phyloP scores from a whole-genome alignment of 768 basidiomycete species.

The Suillus subalutaceus region DNA sequence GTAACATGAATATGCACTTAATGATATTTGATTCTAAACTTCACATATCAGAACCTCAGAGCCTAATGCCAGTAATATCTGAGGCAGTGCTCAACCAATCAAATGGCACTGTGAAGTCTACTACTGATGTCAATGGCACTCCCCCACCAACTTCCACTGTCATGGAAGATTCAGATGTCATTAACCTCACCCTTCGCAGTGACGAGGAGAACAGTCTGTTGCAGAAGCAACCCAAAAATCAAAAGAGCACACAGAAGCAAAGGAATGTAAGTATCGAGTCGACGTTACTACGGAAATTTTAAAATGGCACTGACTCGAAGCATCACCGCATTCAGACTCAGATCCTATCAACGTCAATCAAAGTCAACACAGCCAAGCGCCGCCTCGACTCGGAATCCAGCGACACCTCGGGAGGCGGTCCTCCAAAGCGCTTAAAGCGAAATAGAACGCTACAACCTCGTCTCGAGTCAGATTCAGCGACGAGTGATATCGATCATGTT shows the following conservation, averaged over 20 bases:
- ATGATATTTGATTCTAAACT: not conserved
- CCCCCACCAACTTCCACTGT: not conserved
- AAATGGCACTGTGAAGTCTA: not conserved
- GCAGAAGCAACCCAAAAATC: not conserved
- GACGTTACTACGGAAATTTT: not conserved
- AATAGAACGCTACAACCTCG: not conserved
- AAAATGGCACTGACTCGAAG: not conserved
- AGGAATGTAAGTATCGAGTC: not conserved
- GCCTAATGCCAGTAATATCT: not conserved
- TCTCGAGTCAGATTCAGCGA: not conserved
- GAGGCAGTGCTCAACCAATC: not conserved
- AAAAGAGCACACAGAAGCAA: not conserved
- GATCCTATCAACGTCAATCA: not conserved
- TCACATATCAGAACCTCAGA: not conserved
- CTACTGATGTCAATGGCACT: not conserved
- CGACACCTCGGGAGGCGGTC: not conserved
- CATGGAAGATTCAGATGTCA: not conserved
- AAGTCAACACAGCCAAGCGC: constrained; percentile 1
- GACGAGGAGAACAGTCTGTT: not conserved
- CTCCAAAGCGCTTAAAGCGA: not conserved
- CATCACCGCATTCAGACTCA: not conserved
- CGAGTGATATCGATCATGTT: not conserved
- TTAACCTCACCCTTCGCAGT: not conserved
- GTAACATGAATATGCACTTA: not conserved
- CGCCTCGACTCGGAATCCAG: not conserved